These are phyloP conservation scores for Lepraria neglecta DNA, from an alignment of 495 filamentous ascomycete genomes.

Conservation along the genomic window DNA sequence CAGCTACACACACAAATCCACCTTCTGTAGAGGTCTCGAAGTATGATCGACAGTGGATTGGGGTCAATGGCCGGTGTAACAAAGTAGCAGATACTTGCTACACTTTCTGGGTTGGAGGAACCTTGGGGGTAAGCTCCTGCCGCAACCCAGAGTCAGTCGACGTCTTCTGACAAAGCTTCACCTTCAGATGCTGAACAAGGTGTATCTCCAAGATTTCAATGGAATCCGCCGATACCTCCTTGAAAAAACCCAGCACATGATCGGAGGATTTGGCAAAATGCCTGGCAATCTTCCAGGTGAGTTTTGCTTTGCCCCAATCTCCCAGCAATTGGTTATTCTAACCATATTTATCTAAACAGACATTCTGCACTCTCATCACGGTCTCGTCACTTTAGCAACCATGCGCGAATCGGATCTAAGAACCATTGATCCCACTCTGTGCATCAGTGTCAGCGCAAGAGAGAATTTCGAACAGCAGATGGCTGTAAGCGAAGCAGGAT, in stretches of 20 bases:
- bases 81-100: slow-evolving; percentile 93
- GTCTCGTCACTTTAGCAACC: slow-evolving; percentile 67
- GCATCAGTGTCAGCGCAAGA: slow-evolving; percentile 49
- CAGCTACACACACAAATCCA: neutral
- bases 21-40: slow-evolving; percentile 28
- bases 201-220: slow-evolving; percentile 51
- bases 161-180: slow-evolving; percentile 17
- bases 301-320: slow-evolving; percentile 17
- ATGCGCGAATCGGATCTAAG: slow-evolving; percentile 58
- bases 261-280: slow-evolving; percentile 85
- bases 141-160: neutral
- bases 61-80: slow-evolving; percentile 83
- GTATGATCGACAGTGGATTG: slow-evolving; percentile 47
- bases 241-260: slow-evolving; percentile 79
- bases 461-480: slow-evolving; percentile 36
- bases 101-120: slow-evolving; percentile 77
- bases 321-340: slow-evolving; percentile 14
- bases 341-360: slow-evolving; percentile 41
- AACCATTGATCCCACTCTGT: slow-evolving; percentile 61
- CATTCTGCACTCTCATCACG: slow-evolving; percentile 84
- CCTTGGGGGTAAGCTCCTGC: slow-evolving; percentile 49
- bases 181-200: slow-evolving; percentile 58
- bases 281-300: slow-evolving; percentile 69
- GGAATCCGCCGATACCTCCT: slow-evolving; percentile 71
- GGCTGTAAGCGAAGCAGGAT: neutral